phyloP scores from a whole-genome alignment of 495 filamentous ascomycete genomes.

The Penicillium subrubescens region DNA sequence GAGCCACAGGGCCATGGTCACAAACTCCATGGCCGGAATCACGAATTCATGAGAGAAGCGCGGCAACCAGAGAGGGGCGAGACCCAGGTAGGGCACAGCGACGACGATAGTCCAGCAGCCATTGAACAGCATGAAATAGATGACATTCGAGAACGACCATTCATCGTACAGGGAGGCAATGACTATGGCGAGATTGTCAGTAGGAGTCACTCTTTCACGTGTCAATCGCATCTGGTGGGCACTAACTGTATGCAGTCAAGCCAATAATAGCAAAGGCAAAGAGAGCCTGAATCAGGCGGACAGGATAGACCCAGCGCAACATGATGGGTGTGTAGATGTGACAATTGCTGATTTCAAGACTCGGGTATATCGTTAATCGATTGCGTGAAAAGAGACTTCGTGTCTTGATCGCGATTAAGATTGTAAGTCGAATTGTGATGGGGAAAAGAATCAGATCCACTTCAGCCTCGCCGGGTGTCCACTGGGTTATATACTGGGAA shows the following conservation, averaged over 20 bases:
- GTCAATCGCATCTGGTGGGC: background rate
- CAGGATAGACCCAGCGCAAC: slow-evolving; percentile 40
- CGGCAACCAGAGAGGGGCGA: slow-evolving; percentile 58
- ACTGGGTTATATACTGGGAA: slow-evolving; percentile 12
- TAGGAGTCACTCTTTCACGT: background rate
- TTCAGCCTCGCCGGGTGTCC: slow-evolving; percentile 11
- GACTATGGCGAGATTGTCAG: slow-evolving; percentile 14
- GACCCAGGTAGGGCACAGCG: slow-evolving; percentile 60
- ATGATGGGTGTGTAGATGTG: slow-evolving; percentile 14
- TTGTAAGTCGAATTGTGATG: slow-evolving; percentile 1
- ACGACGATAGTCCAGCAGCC: slow-evolving; percentile 65
- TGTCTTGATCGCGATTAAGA: background rate
- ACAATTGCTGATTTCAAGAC: background rate
- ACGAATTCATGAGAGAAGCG: slow-evolving; percentile 53
- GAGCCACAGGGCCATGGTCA: slow-evolving; percentile 53
- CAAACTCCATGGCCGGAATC: slow-evolving; percentile 25
- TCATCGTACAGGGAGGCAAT: slow-evolving; percentile 32
- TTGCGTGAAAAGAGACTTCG: background rate
- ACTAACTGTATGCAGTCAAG: slow-evolving; percentile 63
- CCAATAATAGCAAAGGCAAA: slow-evolving; percentile 67
- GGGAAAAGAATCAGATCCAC: slow-evolving; percentile 18
- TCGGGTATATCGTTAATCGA: background rate
- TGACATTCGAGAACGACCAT: slow-evolving; percentile 31
- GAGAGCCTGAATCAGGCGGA: slow-evolving; percentile 60
- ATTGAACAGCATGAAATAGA: slow-evolving; percentile 70